Conservation (phyloP, 352 stramenopile genomes). For the Globisporangium barbulae region DNA sequence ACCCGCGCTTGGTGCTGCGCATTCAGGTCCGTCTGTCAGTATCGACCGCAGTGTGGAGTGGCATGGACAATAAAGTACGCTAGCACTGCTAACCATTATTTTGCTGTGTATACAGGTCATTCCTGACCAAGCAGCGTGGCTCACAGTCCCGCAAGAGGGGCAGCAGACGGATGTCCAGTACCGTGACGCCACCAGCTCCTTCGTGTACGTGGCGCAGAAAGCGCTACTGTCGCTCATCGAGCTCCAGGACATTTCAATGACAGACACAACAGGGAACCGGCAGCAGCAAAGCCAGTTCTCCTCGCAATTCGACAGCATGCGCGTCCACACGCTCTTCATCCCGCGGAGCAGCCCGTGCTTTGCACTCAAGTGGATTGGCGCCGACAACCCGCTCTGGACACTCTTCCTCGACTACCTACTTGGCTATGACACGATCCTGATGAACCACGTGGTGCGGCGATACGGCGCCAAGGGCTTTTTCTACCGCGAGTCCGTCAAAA, state of each 20-base stretch:
- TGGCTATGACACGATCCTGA: slow-evolving; percentile 91
- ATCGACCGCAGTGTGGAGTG: background rate
- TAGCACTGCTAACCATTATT: background rate
- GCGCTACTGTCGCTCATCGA: slow-evolving; percentile 66
- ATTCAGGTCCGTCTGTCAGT: slow-evolving; percentile 25
- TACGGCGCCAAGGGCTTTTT: slow-evolving; percentile 60
- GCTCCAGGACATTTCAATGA: slow-evolving; percentile 9
- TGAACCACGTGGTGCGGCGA: slow-evolving; percentile 88
- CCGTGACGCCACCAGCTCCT: slow-evolving; percentile 30
- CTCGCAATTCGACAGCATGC: slow-evolving; percentile 6
- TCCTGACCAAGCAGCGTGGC: background rate
- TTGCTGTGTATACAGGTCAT: slow-evolving; percentile 5
- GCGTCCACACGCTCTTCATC: slow-evolving; percentile 37
- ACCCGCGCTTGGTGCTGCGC: slow-evolving; percentile 26
- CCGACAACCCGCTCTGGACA: slow-evolving; percentile 33
- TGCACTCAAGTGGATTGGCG: slow-evolving; percentile 34
- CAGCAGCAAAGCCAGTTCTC: background rate
- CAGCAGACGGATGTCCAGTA: slow-evolving; percentile 4
- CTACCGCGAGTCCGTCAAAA: slow-evolving; percentile 54
- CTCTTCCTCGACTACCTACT: slow-evolving; percentile 40
- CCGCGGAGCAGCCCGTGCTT: slow-evolving; percentile 47
- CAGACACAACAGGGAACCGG: background rate
- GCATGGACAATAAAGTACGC: background rate
- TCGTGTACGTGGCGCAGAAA: slow-evolving; percentile 66
- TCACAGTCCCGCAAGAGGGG: background rate